A percentile compares a stretch with the other conserved stretches of the same genome.
Conservation (phyloP, 2,329 filamentous ascomycete species). For the Ilyonectria sp. region DNA sequence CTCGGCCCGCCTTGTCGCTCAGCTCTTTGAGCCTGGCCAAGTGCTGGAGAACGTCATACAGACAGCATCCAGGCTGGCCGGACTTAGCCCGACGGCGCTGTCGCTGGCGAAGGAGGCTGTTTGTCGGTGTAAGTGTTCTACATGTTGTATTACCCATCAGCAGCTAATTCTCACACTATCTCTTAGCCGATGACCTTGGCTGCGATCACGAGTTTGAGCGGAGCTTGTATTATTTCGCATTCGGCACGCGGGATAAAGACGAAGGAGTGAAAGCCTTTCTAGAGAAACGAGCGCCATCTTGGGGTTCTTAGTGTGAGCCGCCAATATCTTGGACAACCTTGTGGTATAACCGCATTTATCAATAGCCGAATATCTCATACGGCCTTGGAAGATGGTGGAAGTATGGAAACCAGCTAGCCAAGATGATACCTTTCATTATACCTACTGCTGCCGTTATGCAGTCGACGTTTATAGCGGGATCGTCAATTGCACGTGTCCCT, state of each 20-base stretch:
- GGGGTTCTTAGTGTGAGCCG: not conserved
- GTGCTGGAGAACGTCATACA: constrained; percentile 48
- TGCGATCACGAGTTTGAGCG: constrained; percentile 53
- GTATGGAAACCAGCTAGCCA: too few species aligned
- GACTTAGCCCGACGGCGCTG: constrained; percentile 44
- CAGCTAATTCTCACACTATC: not conserved
- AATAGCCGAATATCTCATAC: not conserved
- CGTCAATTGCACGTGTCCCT: too few species aligned
- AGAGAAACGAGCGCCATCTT: constrained; percentile 38
- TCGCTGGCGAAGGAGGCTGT: constrained; percentile 50
- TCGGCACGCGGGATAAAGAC: constrained; percentile 51
- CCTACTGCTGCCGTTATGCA: too few species aligned
- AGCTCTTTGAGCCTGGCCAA: constrained; percentile 47
- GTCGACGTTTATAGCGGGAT: too few species aligned
- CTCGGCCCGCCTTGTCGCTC: constrained; percentile 46
- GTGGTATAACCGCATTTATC: not conserved
- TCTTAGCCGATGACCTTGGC: constrained; percentile 45
- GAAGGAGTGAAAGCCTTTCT: constrained; percentile 52
- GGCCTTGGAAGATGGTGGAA: not conserved
- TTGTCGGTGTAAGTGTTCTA: constrained; percentile 43
- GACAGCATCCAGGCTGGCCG: constrained; percentile 44
- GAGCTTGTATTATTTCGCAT: constrained; percentile 55
- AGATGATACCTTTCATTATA: too few species aligned
- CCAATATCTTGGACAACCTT: too few species aligned
- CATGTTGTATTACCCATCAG: not conserved